These are phyloP conservation scores for Talaromyces piceae DNA, from an alignment of 2,329 filamentous ascomycete genomes.

Conservation along the genomic window DNA sequence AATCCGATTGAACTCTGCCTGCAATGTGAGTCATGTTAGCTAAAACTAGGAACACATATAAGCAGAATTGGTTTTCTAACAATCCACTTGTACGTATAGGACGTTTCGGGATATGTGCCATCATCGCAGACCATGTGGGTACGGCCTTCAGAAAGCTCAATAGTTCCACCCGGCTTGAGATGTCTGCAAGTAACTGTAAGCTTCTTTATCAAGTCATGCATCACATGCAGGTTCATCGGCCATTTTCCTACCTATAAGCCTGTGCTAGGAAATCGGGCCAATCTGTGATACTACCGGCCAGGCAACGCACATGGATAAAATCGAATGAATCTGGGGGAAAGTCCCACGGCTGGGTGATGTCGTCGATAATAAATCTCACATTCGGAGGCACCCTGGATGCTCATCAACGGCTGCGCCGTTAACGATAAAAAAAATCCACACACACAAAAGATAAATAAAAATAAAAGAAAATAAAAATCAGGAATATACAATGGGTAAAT, in stretches of 20 bases:
- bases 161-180: no score
- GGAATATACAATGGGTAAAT: no score
- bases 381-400: slow-evolving; percentile 16
- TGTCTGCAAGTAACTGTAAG: no score
- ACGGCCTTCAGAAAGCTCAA: no score
- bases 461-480: no score
- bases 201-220: no score
- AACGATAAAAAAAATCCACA: no score
- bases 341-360: slow-evolving; percentile 16
- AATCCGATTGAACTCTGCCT: slow-evolving; percentile 16
- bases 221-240: no score
- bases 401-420: no score
- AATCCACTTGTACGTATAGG: slow-evolving; percentile 11
- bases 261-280: slow-evolving; percentile 3
- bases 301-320: slow-evolving; percentile 16
- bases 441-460: no score
- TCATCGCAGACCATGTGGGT: no score
- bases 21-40: background rate
- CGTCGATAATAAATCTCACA: slow-evolving; percentile 17
- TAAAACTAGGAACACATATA: no score
- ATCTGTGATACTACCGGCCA: slow-evolving; percentile 9
- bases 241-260: slow-evolving; percentile 2
- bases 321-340: slow-evolving; percentile 14
- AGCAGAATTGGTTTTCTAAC: slow-evolving; percentile 2
- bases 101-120: background rate